These are phyloP conservation scores for Asterionellopsis glacialis DNA, from an alignment of 108 stramenopile genomes.

Conservation along the genomic window DNA sequence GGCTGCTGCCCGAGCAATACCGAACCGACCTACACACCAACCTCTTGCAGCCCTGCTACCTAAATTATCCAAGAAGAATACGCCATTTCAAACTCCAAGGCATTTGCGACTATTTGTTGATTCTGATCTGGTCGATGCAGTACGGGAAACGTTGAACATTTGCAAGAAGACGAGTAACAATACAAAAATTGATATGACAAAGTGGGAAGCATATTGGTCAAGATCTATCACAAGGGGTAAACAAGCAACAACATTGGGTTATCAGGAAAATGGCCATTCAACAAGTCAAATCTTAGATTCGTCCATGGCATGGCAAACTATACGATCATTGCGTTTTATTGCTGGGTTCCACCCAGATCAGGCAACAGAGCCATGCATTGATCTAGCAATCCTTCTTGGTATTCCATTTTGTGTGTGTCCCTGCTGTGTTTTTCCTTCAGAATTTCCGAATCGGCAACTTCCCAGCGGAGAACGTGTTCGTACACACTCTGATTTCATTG, in stretches of 20 bases:
- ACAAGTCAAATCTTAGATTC: slow-evolving; percentile 19
- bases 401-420: slow-evolving; percentile 70
- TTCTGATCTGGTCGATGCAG: slow-evolving; percentile 33
- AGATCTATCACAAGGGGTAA: slow-evolving; percentile 10
- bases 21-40: slow-evolving; percentile 45
- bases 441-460: slow-evolving; percentile 54
- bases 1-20: slow-evolving; percentile 38
- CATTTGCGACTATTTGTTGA: slow-evolving; percentile 54
- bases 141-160: slow-evolving; percentile 8
- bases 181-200: slow-evolving; percentile 3
- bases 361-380: slow-evolving; percentile 75
- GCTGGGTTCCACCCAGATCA: slow-evolving; percentile 90
- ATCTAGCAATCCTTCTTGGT: slow-evolving; percentile 46
- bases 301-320: slow-evolving; percentile 9
- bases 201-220: slow-evolving; percentile 36
- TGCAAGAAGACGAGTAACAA: background rate
- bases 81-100: slow-evolving; percentile 3
- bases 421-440: slow-evolving; percentile 72
- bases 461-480: slow-evolving; percentile 36
- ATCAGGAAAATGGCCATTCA: slow-evolving; percentile 13
- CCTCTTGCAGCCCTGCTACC: slow-evolving; percentile 54
- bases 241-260: slow-evolving; percentile 23
- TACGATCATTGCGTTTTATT: slow-evolving; percentile 35
- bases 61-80: slow-evolving; percentile 13
- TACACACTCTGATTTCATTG: slow-evolving; percentile 43